Evolutionary conservation across 2,329 filamentous ascomycete genomes (phyloP).

Genomic region (Aspergillus ruber): DNA sequence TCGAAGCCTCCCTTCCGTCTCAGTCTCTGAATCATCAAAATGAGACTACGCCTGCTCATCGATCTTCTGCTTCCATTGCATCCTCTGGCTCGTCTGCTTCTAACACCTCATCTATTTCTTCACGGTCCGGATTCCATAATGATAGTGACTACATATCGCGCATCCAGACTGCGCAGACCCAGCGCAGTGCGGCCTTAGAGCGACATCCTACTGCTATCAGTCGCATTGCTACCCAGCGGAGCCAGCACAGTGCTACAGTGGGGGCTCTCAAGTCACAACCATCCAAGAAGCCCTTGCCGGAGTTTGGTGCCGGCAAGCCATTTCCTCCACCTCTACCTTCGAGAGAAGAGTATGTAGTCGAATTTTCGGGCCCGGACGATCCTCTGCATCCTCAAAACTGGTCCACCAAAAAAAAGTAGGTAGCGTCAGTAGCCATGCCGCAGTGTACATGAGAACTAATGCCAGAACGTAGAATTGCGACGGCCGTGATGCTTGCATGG

Average conservation of each 20-base stretch:
- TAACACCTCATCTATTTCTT: slow-evolving; percentile 16
- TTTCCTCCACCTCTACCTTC: slow-evolving; percentile 51
- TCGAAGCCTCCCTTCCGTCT: slow-evolving; percentile 18
- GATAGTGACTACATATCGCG: slow-evolving; percentile 21
- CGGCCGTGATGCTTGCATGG: slow-evolving; percentile 32
- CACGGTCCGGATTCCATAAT: slow-evolving; percentile 16
- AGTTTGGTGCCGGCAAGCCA: slow-evolving; percentile 50
- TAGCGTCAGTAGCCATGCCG: slow-evolving; percentile 9
- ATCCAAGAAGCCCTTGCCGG: slow-evolving; percentile 29
- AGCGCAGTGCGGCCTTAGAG: slow-evolving; percentile 23
- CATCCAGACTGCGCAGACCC: slow-evolving; percentile 26
- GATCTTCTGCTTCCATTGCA: neutral
- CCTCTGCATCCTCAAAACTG: slow-evolving; percentile 85
- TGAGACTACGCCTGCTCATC: slow-evolving; percentile 7
- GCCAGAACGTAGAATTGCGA: slow-evolving; percentile 16
- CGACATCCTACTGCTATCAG: slow-evolving; percentile 33
- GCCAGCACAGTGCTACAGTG: slow-evolving; percentile 39
- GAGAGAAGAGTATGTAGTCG: slow-evolving; percentile 56
- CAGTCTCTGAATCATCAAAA: slow-evolving; percentile 8
- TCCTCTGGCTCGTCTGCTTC: slow-evolving; percentile 9
- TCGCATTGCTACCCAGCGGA: slow-evolving; percentile 35
- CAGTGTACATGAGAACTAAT: slow-evolving; percentile 1
- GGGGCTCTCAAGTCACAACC: slow-evolving; percentile 27
- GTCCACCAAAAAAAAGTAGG: slow-evolving; percentile 69
- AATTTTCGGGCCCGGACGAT: slow-evolving; percentile 78